Evolutionary conservation across 345 rosid species (phyloP).

Genomic region (Rhizophora mangle): DNA sequence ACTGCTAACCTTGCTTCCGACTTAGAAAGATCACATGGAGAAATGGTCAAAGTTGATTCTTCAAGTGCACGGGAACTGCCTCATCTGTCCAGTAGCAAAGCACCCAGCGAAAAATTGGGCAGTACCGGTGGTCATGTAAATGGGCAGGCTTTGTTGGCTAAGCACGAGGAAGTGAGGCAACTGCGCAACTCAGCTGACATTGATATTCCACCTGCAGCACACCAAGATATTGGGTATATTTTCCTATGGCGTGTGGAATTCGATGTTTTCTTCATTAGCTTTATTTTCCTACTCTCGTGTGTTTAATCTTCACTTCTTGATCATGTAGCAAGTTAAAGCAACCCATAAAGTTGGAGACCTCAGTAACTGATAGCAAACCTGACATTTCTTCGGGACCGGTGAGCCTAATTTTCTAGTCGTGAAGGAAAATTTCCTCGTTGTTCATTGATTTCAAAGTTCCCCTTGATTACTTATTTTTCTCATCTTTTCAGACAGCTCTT

Average conservation of each 20-base stretch:
- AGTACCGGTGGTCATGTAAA: constrained; percentile 21
- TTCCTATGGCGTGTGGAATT: background rate
- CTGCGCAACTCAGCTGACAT: constrained; percentile 17
- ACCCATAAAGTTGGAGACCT: constrained; percentile 17
- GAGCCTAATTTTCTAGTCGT: constrained; percentile 17
- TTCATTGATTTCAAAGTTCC: background rate
- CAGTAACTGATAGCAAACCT: constrained; percentile 25
- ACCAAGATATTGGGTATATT: constrained; percentile 30
- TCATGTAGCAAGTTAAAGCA: constrained; percentile 37
- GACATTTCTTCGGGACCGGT: constrained; percentile 36
- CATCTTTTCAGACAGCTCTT: constrained; percentile 19
- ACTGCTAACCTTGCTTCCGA: constrained; percentile 16
- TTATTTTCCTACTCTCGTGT: background rate
- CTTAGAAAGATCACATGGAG: constrained; percentile 24
- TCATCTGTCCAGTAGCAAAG: constrained; percentile 1
- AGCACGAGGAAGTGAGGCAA: constrained; percentile 25
- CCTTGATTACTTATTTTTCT: background rate
- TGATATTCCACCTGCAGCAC: constrained; percentile 17
- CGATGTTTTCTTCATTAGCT: background rate
- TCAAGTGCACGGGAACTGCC: constrained; percentile 21
- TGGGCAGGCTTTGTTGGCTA: constrained; percentile 16
- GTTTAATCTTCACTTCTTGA: background rate
- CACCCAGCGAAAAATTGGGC: constrained; percentile 5
- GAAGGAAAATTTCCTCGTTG: background rate
- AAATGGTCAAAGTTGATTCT: constrained; percentile 14